Base-by-base conservation (phyloP, 2,329 filamentous ascomycete genomes). In the Nemania sp. region DNA sequence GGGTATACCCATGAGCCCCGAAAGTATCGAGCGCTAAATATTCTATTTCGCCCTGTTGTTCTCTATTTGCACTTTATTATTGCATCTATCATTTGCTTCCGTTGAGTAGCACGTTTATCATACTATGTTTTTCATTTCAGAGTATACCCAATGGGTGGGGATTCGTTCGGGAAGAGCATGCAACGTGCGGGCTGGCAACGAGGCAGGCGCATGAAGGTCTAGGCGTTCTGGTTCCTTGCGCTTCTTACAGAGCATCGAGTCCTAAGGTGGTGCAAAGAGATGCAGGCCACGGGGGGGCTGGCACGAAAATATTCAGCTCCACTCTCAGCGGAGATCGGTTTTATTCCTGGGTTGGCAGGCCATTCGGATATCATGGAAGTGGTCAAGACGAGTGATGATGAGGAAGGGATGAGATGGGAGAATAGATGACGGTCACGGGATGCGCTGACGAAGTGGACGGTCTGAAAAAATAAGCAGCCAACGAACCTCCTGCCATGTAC, bases 1-100 rank as follows among this genome's bases (percentile, higher is more conserved):
- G 26, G 87, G 87, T 17, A 91, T 93, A 84, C 57, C 57, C 20
- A 91, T 93, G 79, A 94, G 89, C 68, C 90, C 90, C 3, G 86
- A 93, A 73, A 91, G 89, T 70, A 84, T 90, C 61, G 80, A 81
- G 71, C 75, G 66, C 52, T 75, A 70, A 61, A 26, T 31, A 36
- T 6, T 6, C 43, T 7, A 15, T 50, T 30, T 34, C 12, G 17
- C 31, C 39, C 19, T 33, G 26, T 17, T 41, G 22, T 46, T 17
- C 19, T 26, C n/a, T n/a, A n/a, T n/a, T n/a, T n/a, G 22, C 19
- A 30, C 8, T 11, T 43, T 19, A 6, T 22, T 30, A 6, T 41
- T 8, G 5, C 15, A 11, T 6, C 3, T 4, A 12, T 7, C 3
- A 28, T 44, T 36, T 42, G 33, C 22, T 31, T 28, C 23, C 40